Evolutionary conservation across 768 basidiomycete species (phyloP).

Genomic region (Boletus edulis): DNA sequence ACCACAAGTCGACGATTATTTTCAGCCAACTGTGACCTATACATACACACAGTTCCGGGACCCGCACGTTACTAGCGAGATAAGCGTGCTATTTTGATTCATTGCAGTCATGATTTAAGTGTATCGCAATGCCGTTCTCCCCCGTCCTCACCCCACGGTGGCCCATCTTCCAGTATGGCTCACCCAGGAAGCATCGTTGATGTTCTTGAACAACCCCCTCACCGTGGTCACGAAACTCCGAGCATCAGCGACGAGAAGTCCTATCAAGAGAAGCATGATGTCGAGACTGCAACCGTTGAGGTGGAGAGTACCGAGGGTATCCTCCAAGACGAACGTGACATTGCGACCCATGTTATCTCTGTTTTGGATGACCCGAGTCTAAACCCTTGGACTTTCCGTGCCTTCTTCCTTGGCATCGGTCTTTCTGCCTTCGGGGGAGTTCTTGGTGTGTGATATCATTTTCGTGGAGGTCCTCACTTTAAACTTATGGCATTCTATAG

Average conservation of each 20-base stretch:
- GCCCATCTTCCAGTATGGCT: conserved; percentile 8
- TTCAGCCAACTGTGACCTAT: too few relatives aligned
- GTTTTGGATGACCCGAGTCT: conserved; percentile 31
- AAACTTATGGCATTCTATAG: conserved; percentile 29
- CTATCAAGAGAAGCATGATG: conserved; percentile 33
- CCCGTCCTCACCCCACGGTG: neutral
- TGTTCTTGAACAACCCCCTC: neutral
- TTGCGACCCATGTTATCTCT: conserved; percentile 47
- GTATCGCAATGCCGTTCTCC: neutral
- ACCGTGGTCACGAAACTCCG: neutral
- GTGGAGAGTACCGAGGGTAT: conserved; percentile 14
- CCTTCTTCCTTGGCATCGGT: conserved; percentile 54
- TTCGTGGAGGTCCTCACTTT: neutral
- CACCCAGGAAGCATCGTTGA: neutral
- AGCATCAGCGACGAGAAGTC: conserved; percentile 19
- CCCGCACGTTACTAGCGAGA: neutral
- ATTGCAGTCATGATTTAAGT: neutral
- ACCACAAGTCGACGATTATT: too few relatives aligned
- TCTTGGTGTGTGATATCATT: conserved; percentile 36
- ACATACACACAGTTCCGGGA: neutral
- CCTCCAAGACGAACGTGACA: conserved; percentile 44
- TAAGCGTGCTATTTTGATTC: neutral
- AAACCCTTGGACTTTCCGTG: conserved; percentile 39
- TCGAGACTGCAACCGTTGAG: conserved; percentile 26
- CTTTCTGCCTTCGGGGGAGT: conserved; percentile 51